phyloP scores from a whole-genome alignment of 2,329 filamentous ascomycete genomes.

The Basipetospora chlamydospora region DNA sequence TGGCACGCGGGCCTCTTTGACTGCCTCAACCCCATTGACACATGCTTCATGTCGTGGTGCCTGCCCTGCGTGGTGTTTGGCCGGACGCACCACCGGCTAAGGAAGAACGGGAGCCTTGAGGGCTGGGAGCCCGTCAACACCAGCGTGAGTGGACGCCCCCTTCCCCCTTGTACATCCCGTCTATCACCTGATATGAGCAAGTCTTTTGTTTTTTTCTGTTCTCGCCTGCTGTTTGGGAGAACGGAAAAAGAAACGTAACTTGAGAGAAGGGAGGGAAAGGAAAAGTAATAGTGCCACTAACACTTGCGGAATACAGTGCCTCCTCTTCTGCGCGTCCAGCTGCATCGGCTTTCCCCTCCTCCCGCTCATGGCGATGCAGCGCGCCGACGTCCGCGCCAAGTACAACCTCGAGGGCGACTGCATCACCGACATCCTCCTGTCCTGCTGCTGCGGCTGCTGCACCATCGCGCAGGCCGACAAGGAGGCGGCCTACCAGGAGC shows the following conservation, averaged over 20 bases:
- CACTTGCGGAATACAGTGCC: slow-evolving; percentile 17
- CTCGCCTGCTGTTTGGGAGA: no score
- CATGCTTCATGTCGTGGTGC: slow-evolving; percentile 29
- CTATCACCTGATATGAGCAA: no score
- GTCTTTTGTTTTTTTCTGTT: no score
- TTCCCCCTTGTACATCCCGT: not conserved
- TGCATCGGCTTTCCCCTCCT: slow-evolving; percentile 27
- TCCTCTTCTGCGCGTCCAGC: slow-evolving; percentile 25
- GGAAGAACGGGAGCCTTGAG: slow-evolving; percentile 22
- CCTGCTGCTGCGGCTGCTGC: slow-evolving; percentile 32
- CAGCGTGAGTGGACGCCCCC: slow-evolving; percentile 19
- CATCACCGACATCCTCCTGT: slow-evolving; percentile 23
- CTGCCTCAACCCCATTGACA: slow-evolving; percentile 28
- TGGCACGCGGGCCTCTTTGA: slow-evolving; percentile 26
- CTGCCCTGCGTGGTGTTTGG: slow-evolving; percentile 26
- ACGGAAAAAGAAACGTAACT: no score
- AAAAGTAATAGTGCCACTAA: no score
- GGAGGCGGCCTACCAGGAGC: slow-evolving; percentile 25
- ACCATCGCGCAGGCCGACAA: slow-evolving; percentile 31
- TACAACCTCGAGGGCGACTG: slow-evolving; percentile 30
- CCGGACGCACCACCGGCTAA: slow-evolving; percentile 23
- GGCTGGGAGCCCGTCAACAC: slow-evolving; percentile 33
- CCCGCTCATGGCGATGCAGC: slow-evolving; percentile 29
- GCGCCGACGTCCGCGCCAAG: slow-evolving; percentile 27
- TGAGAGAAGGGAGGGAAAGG: no score